These are phyloP conservation scores for Fusarium heterosporum DNA, from an alignment of 2,329 filamentous ascomycete genomes.

Conservation along the genomic window DNA sequence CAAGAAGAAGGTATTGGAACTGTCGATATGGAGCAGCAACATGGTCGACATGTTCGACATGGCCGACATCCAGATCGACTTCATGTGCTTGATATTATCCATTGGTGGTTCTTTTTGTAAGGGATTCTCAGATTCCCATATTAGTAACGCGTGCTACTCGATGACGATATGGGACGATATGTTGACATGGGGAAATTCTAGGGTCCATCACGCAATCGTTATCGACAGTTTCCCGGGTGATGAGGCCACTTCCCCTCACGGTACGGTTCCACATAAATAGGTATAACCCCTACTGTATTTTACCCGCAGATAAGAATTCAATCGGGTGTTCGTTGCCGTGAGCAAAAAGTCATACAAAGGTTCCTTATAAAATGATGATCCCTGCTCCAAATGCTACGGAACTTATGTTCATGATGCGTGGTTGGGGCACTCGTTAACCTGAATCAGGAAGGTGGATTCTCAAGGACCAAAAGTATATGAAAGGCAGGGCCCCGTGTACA, in stretches of 20 bases:
- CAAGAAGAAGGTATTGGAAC: no score
- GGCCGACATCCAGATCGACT: no score
- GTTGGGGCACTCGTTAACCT: slow-evolving; percentile 17
- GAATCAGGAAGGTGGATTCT: slow-evolving; percentile 23
- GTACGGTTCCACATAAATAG: neutral
- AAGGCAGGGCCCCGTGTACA: neutral
- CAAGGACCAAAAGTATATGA: slow-evolving; percentile 7
- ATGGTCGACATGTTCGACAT: no score
- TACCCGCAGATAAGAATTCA: neutral
- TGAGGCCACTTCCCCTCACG: neutral
- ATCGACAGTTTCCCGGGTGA: neutral
- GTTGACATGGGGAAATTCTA: no score
- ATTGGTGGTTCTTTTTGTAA: no score
- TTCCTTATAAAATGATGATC: slow-evolving; percentile 19
- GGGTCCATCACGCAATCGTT: no score
- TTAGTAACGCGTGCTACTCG: no score
- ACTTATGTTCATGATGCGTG: slow-evolving; percentile 26
- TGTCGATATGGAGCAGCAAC: no score
- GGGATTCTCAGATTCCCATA: no score
- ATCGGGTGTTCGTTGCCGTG: neutral
- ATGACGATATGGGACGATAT: no score
- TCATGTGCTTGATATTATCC: no score
- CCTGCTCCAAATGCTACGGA: slow-evolving; percentile 25
- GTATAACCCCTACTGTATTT: neutral
- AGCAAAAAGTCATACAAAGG: slow-evolving; percentile 13